Base-by-base conservation (phyloP, 306 rosid species). In the Cyclanthera cordifolia region DNA sequence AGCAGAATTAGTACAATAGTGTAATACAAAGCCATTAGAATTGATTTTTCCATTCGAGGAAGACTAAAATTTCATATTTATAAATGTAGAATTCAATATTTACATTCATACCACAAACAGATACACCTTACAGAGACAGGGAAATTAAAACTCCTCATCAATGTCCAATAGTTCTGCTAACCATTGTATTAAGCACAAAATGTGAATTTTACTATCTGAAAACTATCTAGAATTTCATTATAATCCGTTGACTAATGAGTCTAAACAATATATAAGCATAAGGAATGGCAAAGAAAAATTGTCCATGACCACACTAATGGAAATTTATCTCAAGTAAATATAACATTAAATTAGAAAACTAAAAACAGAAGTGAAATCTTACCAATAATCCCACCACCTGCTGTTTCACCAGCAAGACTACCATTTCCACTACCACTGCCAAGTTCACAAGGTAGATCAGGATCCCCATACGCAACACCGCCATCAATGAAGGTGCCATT, bases 401-500 rank as follows among this genome's bases (percentile, higher is more conserved):
- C 77, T 37, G 96, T 93, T 73, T 87, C 90, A 77, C 95, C 93
- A 57, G 88, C 96, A 56, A 84, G 53, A 70, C 86, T 93, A 71
- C 63, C 80, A 83, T 93, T 87, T 63, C 99, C 99, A 77, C 99
- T 93, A 73, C 99, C 99, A 66, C 99, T 93, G 53, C 99, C 99
- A 73, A 93, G 99, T 79, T 93, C 91, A 79, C 99, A 93, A 3
- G 99, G 99, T 70, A 93, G 77, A 77, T 86, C 90, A 66, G 78
- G 88, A 85, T 93, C 81, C 70, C 99, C 99, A 72, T 93, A 86
- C 17, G 85, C 59, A 57, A 48, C 69, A 76, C 99, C 99, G 11
- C 99, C 99, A 16, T 90, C 94, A 76, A 90, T 83, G 69, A 80
- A 93, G 71, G 67, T 86, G 16, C 94, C 96, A 45, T 81, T 58